Evolutionary conservation across 2,329 filamentous ascomycete genomes (phyloP).

Genomic region (Aspergillus hortae): DNA sequence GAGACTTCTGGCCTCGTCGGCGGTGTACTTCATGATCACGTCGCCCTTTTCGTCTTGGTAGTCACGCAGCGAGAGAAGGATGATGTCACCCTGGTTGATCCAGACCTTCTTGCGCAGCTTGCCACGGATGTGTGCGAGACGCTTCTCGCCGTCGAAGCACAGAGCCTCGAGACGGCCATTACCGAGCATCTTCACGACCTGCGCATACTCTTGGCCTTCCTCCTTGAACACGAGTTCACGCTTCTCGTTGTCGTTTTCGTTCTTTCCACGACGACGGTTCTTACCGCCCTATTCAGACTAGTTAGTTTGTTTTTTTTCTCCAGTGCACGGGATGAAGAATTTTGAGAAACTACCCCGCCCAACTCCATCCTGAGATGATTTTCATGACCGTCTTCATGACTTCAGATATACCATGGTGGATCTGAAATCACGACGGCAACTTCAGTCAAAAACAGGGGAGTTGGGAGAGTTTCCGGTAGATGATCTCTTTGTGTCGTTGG

Average conservation of each 20-base stretch:
- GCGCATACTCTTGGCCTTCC: conserved; percentile 88
- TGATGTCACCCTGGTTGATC: conserved; percentile 98
- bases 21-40: conserved; percentile 90
- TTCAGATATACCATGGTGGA: no score
- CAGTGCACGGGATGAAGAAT: background rate
- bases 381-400: background rate
- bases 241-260: conserved; percentile 99
- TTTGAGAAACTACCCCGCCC: background rate
- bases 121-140: conserved; percentile 81
- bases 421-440: no score
- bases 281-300: conserved; percentile 73
- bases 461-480: no score
- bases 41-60: conserved; percentile 94
- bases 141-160: conserved; percentile 92
- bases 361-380: background rate
- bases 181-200: conserved; percentile 92
- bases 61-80: conserved; percentile 80
- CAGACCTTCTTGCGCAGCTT: conserved; percentile 99
- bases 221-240: conserved; percentile 98
- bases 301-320: conserved; percentile 23
- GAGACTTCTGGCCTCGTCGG: conserved; percentile 90
- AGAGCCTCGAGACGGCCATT: conserved; percentile 90
- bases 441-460: no score
- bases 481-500: background rate
- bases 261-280: conserved; percentile 97